Evolutionary conservation across 306 rosid species (phyloP).

Genomic region (Fragaria ananassa): DNA sequence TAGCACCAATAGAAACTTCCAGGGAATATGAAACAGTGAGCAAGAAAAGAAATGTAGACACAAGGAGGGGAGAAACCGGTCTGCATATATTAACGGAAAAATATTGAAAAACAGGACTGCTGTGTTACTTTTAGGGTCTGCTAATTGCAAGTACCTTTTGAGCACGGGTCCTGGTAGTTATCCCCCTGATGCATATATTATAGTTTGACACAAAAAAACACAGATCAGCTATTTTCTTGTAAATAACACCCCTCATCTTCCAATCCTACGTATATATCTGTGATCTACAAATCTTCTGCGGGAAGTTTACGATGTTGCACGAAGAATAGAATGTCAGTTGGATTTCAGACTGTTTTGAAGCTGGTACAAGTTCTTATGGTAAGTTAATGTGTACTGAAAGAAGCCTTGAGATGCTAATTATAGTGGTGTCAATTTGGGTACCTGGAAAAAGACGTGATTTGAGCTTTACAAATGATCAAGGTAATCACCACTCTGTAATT

Average conservation of each 20-base stretch:
- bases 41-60: constrained; percentile 41
- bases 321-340: background rate
- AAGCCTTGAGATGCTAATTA: background rate
- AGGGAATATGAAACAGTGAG: constrained; percentile 31
- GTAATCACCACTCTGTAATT: background rate
- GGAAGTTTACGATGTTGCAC: background rate
- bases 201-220: background rate
- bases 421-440: constrained; percentile 16
- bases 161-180: constrained; percentile 10
- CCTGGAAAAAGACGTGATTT: constrained; percentile 14
- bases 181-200: constrained; percentile 16
- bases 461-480: background rate
- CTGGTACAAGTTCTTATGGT: background rate
- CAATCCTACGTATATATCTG: background rate
- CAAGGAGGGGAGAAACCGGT: constrained; percentile 41
- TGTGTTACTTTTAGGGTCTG: too few species aligned
- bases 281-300: background rate
- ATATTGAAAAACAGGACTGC: too few species aligned
- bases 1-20: constrained; percentile 38
- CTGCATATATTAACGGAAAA: too few species aligned
- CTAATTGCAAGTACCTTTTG: constrained; percentile 34
- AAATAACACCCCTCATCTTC: constrained; percentile 7
- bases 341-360: background rate
- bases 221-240: constrained; percentile 1
- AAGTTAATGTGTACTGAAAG: background rate